Evolutionary conservation across 75 land plant species (phyloP).

Genomic region (Chamaecyparis obtusa): DNA sequence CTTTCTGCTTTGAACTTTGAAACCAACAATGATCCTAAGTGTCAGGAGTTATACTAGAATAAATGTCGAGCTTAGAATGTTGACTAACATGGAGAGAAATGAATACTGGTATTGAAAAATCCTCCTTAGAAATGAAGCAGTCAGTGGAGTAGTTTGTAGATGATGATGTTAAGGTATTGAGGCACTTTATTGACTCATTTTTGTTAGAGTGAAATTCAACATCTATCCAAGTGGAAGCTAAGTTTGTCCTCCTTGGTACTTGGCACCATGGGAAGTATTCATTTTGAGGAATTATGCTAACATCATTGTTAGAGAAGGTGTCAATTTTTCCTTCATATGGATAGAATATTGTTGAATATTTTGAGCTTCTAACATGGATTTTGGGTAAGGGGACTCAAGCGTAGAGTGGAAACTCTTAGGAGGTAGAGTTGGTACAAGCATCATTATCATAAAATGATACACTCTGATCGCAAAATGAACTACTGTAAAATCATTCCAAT

Average conservation of each 20-base stretch:
- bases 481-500: conserved; percentile 96
- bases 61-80: neutral
- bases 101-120: conserved; percentile 41
- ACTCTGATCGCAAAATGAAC: conserved; percentile 89
- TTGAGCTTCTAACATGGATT: conserved; percentile 77
- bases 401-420: conserved; percentile 39
- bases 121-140: conserved; percentile 82
- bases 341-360: conserved; percentile 86
- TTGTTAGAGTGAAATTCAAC: conserved; percentile 93
- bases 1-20: neutral
- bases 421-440: conserved; percentile 44
- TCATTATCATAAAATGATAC: conserved; percentile 75
- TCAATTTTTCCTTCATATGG: conserved; percentile 84
- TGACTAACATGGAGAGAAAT: neutral
- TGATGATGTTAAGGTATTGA: conserved; percentile 56
- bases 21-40: neutral
- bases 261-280: conserved; percentile 87
- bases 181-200: conserved; percentile 71
- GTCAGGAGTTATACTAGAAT: neutral
- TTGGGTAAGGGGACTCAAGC: conserved; percentile 63
- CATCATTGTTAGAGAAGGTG: conserved; percentile 61
- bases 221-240: conserved; percentile 82
- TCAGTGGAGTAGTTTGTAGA: conserved; percentile 67
- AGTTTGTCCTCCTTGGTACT: conserved; percentile 73
- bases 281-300: conserved; percentile 67